Conservation (phyloP, 495 filamentous ascomycete genomes). For the Cercophora newfieldiana region DNA sequence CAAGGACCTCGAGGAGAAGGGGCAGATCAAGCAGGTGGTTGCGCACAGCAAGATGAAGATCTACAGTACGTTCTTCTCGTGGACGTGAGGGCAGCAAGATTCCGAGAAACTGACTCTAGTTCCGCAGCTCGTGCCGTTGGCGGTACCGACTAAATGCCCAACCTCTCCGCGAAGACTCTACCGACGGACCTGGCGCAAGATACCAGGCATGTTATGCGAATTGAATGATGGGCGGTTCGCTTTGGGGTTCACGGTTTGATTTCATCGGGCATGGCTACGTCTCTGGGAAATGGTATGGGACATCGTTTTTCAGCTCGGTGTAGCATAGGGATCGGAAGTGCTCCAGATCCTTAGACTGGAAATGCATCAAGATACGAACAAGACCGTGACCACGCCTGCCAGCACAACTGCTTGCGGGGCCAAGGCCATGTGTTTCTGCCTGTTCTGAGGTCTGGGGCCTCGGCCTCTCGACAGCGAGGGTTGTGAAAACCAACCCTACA, state of each 20-base stretch:
- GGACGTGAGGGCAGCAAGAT: background rate
- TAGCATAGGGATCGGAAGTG: conserved; percentile 43
- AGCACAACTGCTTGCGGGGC: conserved; percentile 25
- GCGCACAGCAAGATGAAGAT: conserved; percentile 95
- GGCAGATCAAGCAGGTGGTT: conserved; percentile 97
- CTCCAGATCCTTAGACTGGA: conserved; percentile 42
- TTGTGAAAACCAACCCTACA: background rate
- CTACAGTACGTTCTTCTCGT: conserved; percentile 74
- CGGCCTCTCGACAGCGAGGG: background rate
- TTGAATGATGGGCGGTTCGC: conserved; percentile 33
- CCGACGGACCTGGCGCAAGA: conserved; percentile 30
- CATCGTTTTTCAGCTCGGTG: conserved; percentile 34
- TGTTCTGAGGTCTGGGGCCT: background rate
- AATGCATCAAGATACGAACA: conserved; percentile 37
- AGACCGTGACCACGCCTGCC: conserved; percentile 17
- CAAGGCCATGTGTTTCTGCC: conserved; percentile 7
- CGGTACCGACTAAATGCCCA: conserved; percentile 53
- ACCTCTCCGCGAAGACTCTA: conserved; percentile 29
- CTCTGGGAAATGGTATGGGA: conserved; percentile 32
- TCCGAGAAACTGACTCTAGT: conserved; percentile 37
- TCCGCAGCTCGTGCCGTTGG: conserved; percentile 60
- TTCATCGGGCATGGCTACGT: conserved; percentile 36
- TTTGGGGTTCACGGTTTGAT: conserved; percentile 32
- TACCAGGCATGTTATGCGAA: conserved; percentile 26
- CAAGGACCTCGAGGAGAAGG: conserved; percentile 94